A percentile compares a stretch with the other conserved stretches of the same genome.
Evolutionary conservation across 148 eudicot genomes (phyloP).

Genomic region (Amaranthus cruentus): DNA sequence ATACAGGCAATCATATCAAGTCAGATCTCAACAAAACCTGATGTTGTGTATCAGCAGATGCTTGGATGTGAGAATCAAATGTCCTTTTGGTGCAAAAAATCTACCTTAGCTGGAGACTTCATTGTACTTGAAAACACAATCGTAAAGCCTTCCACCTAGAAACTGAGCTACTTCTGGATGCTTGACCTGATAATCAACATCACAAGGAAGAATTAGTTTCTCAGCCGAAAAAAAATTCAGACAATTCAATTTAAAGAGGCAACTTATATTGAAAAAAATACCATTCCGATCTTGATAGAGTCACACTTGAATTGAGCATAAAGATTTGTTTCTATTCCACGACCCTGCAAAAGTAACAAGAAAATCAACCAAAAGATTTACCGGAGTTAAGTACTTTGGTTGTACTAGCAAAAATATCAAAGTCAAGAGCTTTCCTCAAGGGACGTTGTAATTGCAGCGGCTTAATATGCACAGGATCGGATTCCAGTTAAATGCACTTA

Average conservation of each 20-base stretch:
- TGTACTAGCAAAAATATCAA: not conserved
- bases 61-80: conserved; percentile 2
- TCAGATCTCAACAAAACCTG: not conserved
- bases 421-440: not conserved
- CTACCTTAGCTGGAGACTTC: conserved; percentile 37
- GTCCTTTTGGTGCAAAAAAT: not conserved
- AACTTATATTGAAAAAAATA: conserved; percentile 22
- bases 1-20: conserved; percentile 10
- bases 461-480: no score
- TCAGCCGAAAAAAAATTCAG: not conserved
- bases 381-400: not conserved
- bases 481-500: no score
- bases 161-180: conserved; percentile 97
- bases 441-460: not conserved
- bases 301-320: conserved; percentile 96
- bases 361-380: not conserved
- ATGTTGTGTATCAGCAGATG: not conserved
- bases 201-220: not conserved
- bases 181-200: conserved; percentile 55
- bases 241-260: no score
- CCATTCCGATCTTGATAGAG: conserved; percentile 97
- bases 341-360: conserved; percentile 55
- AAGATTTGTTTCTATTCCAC: conserved; percentile 96
- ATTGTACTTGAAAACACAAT: conserved; percentile 91
- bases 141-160: conserved; percentile 94